A percentile compares a stretch with the other conserved stretches of the same genome.
phyloP scores from a whole-genome alignment of 2,329 filamentous ascomycete genomes.

The Trichoderma atrobrunneum region DNA sequence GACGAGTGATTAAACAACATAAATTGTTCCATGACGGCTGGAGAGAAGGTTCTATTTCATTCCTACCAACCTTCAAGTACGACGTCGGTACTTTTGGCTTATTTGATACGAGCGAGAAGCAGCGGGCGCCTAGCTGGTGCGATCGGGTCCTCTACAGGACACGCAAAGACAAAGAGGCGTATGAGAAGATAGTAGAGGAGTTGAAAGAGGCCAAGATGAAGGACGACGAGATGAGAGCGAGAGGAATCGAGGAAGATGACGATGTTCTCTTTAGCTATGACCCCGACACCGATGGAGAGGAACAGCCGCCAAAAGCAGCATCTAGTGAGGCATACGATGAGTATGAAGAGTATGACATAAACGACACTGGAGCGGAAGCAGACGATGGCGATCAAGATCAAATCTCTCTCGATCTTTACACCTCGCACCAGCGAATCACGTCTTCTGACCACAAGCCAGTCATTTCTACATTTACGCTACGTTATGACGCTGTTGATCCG shows the following conservation, averaged over 20 bases:
- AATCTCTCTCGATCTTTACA: slow-evolving; percentile 65
- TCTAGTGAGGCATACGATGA: slow-evolving; percentile 53
- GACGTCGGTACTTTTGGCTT: slow-evolving; percentile 88
- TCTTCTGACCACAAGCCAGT: slow-evolving; percentile 97
- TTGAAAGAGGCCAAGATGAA: slow-evolving; percentile 65
- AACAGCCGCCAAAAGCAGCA: slow-evolving; percentile 37
- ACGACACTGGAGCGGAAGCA: slow-evolving; percentile 50
- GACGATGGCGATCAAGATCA: slow-evolving; percentile 57
- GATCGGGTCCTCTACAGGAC: slow-evolving; percentile 89
- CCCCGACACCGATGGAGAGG: slow-evolving; percentile 68
- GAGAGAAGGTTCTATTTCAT: slow-evolving; percentile 82
- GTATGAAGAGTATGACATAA: slow-evolving; percentile 49
- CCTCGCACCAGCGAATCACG: slow-evolving; percentile 81
- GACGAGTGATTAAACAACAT: slow-evolving; percentile 66
- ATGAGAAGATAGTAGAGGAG: slow-evolving; percentile 62
- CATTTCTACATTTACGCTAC: slow-evolving; percentile 75
- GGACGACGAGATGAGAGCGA: slow-evolving; percentile 81
- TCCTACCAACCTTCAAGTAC: slow-evolving; percentile 96
- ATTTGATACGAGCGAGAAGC: slow-evolving; percentile 95
- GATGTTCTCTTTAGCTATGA: slow-evolving; percentile 91
- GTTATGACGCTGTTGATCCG: slow-evolving; percentile 82
- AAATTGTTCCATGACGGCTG: slow-evolving; percentile 89
- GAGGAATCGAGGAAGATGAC: slow-evolving; percentile 74
- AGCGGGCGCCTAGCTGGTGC: slow-evolving; percentile 91
- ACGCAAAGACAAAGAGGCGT: slow-evolving; percentile 63